Base-by-base conservation (phyloP, 331 rosid species). In the Ulmus americana region DNA sequence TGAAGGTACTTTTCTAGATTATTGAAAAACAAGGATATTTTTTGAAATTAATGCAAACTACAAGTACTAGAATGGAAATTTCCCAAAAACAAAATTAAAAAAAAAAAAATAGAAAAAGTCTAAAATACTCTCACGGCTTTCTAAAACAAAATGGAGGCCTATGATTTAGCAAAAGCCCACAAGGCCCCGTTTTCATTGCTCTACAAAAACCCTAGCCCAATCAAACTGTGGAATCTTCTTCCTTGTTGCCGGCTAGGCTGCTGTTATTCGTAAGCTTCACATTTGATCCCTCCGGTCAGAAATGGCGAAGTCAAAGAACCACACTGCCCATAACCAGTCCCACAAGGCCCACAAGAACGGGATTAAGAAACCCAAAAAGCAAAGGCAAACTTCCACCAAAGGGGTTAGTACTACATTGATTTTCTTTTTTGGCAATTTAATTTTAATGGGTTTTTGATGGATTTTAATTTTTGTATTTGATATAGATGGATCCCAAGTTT, bases 251-350 rank as follows among this genome's bases (percentile, higher is more conserved):
- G 22, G 56, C 35, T 51, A 5, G 8, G 3, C 56, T 10, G 5
- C 1, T 3, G 58, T 15, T 18, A 4, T 16, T 52, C 58, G 35
- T 28, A 53, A 15, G 58, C 58, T 53, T 20, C 39, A 8, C 39
- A 8, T 3, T 40, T 12, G 35, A 8, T 40, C 13, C 22, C 48
- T 39, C 15, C 14, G 48, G 63, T 59, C 38, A 41, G 95, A 76
- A 48, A 90, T 90, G 97, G 97, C 97, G 10, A 90, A 90, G 95
- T 90, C 97, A 50, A 91, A 91, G 95, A 94, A 94, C 51, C 97
- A 94, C 88, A 94, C 99, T 0, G 96, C 99, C 20, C 99, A 94
- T 91, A 94, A 94, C 78, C 99, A 94, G 65, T 94, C 99, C 54
- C 79, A 71, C 86, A 94, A 94, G 77, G 99, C 99, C 7, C 99